Conservation (phyloP, 116 monocot genomes). For the Dioscorea cayenensis region DNA sequence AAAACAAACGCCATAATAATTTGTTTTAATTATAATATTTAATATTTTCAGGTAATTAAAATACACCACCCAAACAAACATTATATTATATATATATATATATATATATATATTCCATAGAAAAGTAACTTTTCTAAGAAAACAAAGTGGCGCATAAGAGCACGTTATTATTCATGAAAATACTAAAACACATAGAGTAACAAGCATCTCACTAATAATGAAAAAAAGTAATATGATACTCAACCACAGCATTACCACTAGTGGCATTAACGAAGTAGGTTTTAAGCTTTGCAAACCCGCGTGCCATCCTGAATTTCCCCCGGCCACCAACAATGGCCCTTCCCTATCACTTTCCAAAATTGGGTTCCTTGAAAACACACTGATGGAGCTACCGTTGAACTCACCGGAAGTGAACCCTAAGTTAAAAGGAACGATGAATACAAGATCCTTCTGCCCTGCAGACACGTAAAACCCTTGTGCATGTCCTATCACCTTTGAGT, state of each 20-base stretch:
- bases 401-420: conserved; percentile 27
- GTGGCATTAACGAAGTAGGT: conserved; percentile 6
- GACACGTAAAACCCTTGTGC: conserved; percentile 23
- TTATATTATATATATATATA: too few relatives aligned
- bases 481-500: conserved; percentile 13
- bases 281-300: conserved; percentile 15
- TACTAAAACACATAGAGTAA: too few relatives aligned
- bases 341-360: conserved; percentile 2
- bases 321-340: conserved; percentile 26
- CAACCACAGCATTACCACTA: conserved; percentile 23
- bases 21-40: too few relatives aligned
- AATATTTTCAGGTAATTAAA: too few relatives aligned
- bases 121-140: too few relatives aligned
- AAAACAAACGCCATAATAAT: too few relatives aligned
- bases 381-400: conserved; percentile 28
- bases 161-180: too few relatives aligned
- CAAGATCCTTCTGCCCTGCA: neutral
- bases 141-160: too few relatives aligned
- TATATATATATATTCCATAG: too few relatives aligned
- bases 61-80: too few relatives aligned
- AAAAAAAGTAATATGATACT: conserved; percentile 21
- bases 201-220: neutral
- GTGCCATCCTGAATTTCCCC: conserved; percentile 21
- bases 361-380: conserved; percentile 22
- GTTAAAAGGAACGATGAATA: conserved; percentile 11